A percentile compares a stretch with the other conserved stretches of the same genome.
These are phyloP conservation scores for Flaveria brownii DNA, from an alignment of 129 eudicot species.

Conservation along the genomic window DNA sequence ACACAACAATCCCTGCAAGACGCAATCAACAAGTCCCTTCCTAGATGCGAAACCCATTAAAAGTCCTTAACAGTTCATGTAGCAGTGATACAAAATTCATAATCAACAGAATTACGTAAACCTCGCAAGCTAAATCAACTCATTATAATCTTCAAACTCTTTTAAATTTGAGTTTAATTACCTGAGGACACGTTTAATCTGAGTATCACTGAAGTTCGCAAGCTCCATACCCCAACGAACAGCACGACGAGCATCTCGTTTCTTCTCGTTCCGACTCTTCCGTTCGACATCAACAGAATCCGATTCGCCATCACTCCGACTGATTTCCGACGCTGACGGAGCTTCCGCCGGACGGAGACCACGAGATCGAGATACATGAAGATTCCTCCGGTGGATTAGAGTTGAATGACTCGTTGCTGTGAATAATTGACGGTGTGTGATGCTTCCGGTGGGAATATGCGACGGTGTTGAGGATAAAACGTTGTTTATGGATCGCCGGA, in stretches of 20 bases:
- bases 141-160: background rate
- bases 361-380: slow-evolving; percentile 45
- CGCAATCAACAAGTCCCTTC: too few relatives aligned
- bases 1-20: too few relatives aligned
- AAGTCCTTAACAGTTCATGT: too few relatives aligned
- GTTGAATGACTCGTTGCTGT: slow-evolving; percentile 21
- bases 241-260: slow-evolving; percentile 81
- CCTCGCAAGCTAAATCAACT: background rate
- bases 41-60: too few relatives aligned
- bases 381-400: slow-evolving; percentile 22
- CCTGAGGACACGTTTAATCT: slow-evolving; percentile 82
- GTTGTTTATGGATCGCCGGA: slow-evolving; percentile 36
- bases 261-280: slow-evolving; percentile 80
- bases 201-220: slow-evolving; percentile 59
- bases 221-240: slow-evolving; percentile 85
- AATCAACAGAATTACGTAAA: background rate
- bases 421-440: slow-evolving; percentile 1
- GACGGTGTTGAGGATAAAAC: slow-evolving; percentile 31
- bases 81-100: background rate
- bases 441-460: slow-evolving; percentile 15
- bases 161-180: background rate
- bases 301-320: slow-evolving; percentile 40
- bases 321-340: slow-evolving; percentile 30
- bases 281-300: slow-evolving; percentile 33
- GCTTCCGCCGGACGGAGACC: slow-evolving; percentile 54